Evolutionary conservation across 1,284 basidiomycete genomes (phyloP), one percentile per base, ranked within the genome.

Genomic region (Melanopsichium pennsylvanicum): DNA sequence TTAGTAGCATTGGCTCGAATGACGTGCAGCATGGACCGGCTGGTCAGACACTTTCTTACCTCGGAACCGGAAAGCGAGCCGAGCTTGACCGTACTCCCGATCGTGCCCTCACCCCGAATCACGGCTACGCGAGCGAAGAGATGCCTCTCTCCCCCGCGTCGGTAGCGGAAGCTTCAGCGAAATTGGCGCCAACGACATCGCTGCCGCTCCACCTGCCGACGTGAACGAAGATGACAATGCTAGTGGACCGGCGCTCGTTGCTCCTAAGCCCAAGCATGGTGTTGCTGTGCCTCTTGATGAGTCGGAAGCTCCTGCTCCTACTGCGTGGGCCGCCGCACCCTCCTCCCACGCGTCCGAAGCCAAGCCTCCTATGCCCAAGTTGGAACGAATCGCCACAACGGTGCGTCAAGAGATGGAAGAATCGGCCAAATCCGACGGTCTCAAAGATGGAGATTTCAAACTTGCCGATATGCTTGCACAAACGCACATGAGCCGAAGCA

Each of bases 391-490:
- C 59, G 54, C 58, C 19, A 71, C 71, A 6, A 32, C 51, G 18
- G 59, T 72, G 5, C 70, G 75, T 19, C 44, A 63, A 4, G 73
- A 79, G 56, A 72, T 74, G 49, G 66, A 72, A 33, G 51, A 66
- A 25, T 70, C 70, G 5, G 75, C 77, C 36, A 68, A 66, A 29
- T 58, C 67, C 7, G 74, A 79, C 35, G 77, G 75, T 16, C 62
- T 79, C 44, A 57, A 62, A 32, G 60, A 69, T 15, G 69, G 62
- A 11, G 72, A 81, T 31, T 71, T 82, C 25, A 62, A 75, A 45
- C 69, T 74, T 16, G 79, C 78, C 10, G 73, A 77, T n/a, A 51
- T 71, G 34, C 56, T 81, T 1, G 52, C 56, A 16, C 60, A 61
- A 38, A 54, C 57, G 9, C 56, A 62, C 44, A 37, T 66, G 27